phyloP scores from a whole-genome alignment of 805 yeast species.

The Suhomyces xylopsoci region DNA sequence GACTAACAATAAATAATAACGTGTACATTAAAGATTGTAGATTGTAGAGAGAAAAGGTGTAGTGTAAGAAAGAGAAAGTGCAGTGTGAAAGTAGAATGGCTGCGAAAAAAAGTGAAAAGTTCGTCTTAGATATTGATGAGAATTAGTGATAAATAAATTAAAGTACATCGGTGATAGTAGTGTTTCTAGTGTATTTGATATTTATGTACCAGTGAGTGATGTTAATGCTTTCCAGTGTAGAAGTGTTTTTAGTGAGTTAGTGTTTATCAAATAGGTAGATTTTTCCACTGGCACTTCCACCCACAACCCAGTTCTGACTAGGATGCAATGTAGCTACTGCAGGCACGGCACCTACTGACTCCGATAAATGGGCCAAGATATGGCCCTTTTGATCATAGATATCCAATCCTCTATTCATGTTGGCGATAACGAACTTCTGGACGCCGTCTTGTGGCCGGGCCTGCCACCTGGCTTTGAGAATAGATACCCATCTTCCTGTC shows the following conservation, averaged over 20 bases:
- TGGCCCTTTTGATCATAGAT: slow-evolving; percentile 74
- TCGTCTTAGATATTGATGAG: no score
- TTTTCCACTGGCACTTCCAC: slow-evolving; percentile 94
- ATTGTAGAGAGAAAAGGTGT: background rate
- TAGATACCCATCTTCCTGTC: slow-evolving; percentile 96
- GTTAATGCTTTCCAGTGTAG: background rate
- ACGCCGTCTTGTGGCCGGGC: slow-evolving; percentile 61
- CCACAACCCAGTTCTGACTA: slow-evolving; percentile 82
- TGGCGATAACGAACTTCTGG: slow-evolving; percentile 86
- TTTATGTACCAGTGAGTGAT: no score
- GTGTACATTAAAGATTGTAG: slow-evolving; percentile 2
- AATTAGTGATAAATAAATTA: no score
- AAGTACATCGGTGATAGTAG: no score
- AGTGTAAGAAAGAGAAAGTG: no score
- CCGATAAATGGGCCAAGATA: slow-evolving; percentile 72
- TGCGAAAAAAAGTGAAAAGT: no score
- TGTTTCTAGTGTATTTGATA: no score
- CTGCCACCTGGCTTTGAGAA: slow-evolving; percentile 88
- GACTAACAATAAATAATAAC: slow-evolving; percentile 2
- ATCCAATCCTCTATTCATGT: slow-evolving; percentile 87
- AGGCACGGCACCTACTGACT: slow-evolving; percentile 81
- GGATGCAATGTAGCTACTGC: slow-evolving; percentile 87
- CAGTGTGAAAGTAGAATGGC: no score
- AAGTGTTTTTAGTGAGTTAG: background rate
- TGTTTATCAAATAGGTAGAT: slow-evolving; percentile 53